phyloP scores from a whole-genome alignment of 371 early-diverging fungal genomes.

The Circinella minor region DNA sequence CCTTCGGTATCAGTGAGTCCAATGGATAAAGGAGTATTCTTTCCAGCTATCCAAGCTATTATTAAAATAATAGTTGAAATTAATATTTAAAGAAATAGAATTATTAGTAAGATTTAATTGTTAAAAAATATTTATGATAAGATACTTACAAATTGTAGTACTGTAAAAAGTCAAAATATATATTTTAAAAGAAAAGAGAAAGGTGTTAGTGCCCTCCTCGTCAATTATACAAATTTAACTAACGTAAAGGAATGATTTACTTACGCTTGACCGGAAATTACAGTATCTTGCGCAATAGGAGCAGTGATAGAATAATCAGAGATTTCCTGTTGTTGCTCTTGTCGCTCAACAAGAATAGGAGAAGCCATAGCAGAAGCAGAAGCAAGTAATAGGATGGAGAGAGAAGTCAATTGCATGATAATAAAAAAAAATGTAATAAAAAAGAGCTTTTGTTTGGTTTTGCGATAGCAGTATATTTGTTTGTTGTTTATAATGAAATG shows the following conservation, averaged over 20 bases:
- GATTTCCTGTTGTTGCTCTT: background rate
- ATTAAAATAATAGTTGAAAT: background rate
- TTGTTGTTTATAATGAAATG: too few relatives aligned
- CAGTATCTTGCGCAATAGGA: background rate
- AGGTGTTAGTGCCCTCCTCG: too few relatives aligned
- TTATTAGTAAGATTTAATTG: too few relatives aligned
- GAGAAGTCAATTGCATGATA: slow-evolving; percentile 6
- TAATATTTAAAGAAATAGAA: background rate
- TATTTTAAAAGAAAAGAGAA: background rate
- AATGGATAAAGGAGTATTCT: slow-evolving; percentile 1
- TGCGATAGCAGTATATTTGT: too few relatives aligned
- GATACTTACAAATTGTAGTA: slow-evolving; percentile 5
- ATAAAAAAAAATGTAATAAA: background rate
- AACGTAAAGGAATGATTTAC: background rate
- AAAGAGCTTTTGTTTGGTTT: background rate
- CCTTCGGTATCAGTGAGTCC: background rate
- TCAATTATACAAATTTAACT: background rate
- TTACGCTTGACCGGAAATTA: slow-evolving; percentile 1
- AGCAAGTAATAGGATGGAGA: slow-evolving; percentile 5
- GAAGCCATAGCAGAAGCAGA: background rate
- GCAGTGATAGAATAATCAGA: background rate
- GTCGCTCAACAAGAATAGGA: slow-evolving; percentile 1
- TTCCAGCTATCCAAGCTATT: slow-evolving; percentile 5
- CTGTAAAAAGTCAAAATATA: background rate
- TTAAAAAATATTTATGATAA: too few relatives aligned